Conservation (phyloP, 139 green algal species). For the Parachlorella kessleri region DNA sequence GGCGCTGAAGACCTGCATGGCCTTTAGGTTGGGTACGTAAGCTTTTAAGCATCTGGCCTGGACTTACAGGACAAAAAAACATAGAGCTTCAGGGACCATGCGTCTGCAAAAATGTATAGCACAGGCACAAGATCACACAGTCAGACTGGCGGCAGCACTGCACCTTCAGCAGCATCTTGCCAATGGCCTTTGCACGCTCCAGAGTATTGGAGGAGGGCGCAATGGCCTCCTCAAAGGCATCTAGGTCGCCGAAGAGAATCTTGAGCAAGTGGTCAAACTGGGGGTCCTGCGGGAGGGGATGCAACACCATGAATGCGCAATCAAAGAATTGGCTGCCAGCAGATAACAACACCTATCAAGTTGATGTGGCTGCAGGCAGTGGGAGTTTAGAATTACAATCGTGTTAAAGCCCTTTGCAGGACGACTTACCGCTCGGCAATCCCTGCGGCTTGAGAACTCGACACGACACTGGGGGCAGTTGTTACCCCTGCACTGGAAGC, state of each 20-base stretch:
- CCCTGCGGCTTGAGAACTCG: conserved; percentile 44
- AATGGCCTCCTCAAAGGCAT: conserved; percentile 30
- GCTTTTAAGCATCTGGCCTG: not conserved
- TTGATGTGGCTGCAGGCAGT: not conserved
- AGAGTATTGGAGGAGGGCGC: conserved; percentile 11
- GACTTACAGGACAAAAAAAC: not conserved
- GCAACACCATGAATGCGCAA: not conserved
- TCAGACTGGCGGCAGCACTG: not conserved
- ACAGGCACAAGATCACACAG: not conserved
- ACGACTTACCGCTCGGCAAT: conserved; percentile 40
- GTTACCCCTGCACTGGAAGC: conserved; percentile 50
- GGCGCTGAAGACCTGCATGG: no score
- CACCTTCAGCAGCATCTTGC: conserved; percentile 9
- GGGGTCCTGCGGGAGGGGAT: conserved; percentile 23
- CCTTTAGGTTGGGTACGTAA: not conserved
- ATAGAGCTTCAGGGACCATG: not conserved
- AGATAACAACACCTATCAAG: not conserved
- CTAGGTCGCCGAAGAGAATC: conserved; percentile 40
- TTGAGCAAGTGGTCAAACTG: conserved; percentile 42
- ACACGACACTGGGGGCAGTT: conserved; percentile 47
- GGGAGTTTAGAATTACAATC: not conserved
- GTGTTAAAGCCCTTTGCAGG: not conserved
- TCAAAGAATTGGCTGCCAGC: not conserved
- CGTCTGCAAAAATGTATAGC: not conserved
- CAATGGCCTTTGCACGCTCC: conserved; percentile 11